Conservation (phyloP, 768 basidiomycete species). For the Myochromella boudieri region DNA sequence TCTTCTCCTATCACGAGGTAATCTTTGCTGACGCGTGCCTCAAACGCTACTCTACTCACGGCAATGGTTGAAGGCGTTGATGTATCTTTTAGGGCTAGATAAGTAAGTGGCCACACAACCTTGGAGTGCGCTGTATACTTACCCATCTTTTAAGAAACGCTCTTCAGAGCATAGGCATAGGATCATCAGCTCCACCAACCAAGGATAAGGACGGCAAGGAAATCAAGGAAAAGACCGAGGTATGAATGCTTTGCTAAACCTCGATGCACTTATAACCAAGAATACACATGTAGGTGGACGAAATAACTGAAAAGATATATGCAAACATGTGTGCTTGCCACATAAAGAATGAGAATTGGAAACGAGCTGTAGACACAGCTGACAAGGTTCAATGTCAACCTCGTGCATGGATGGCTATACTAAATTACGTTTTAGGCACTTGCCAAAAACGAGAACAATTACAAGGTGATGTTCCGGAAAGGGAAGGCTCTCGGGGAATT, state of each 20-base stretch:
- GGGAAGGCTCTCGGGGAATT: constrained; percentile 76
- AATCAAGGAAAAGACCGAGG: constrained; percentile 67
- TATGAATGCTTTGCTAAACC: constrained; percentile 21
- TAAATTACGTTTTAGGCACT: constrained; percentile 53
- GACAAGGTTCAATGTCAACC: constrained; percentile 75
- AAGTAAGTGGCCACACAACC: constrained; percentile 47
- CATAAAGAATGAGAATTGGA: constrained; percentile 78
- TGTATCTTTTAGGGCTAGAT: constrained; percentile 76
- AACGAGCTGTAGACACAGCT: constrained; percentile 76
- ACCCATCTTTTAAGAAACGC: constrained; percentile 42
- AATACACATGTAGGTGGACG: constrained; percentile 53
- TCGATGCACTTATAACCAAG: background rate
- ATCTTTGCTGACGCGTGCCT: background rate
- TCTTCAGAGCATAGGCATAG: constrained; percentile 50
- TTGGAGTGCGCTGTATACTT: background rate
- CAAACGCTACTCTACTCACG: constrained; percentile 3
- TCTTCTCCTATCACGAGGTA: constrained; percentile 70
- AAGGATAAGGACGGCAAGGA: constrained; percentile 31
- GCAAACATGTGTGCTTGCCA: constrained; percentile 86
- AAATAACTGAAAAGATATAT: constrained; percentile 78
- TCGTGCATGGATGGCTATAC: no score
- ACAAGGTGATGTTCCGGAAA: constrained; percentile 80
- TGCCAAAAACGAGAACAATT: constrained; percentile 71
- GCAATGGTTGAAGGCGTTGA: constrained; percentile 47
- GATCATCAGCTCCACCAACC: constrained; percentile 25